Evolutionary conservation across 1,139 yeast genomes (phyloP), one percentile per base, ranked within the genome.

Genomic region (Nakaseomyces sp.): DNA sequence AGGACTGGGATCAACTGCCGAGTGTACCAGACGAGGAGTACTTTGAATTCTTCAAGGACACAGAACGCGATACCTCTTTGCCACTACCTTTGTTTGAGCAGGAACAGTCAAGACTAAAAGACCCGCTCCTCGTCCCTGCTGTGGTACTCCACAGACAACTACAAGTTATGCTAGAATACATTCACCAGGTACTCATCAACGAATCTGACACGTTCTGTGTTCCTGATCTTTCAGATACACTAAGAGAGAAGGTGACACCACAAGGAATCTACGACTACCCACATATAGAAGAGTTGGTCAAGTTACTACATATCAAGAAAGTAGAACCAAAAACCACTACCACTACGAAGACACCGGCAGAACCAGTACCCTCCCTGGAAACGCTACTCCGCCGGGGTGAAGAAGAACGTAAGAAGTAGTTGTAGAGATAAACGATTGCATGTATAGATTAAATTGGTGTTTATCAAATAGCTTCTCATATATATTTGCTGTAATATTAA

Each of bases 61-160:
- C 32, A 13, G 39, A 42, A 9, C 38, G 44, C 10, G 45, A 43
- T 5, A 49, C 58, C 3, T 39, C 50, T 5, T 31, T 56, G 8
- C 58, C 56, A 9, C 42, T 56, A 20, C 61, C 58, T 7, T n/a
- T 16, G 37, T 16, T 39, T n/a, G 39, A 45, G 7, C 16, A 17
- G 4, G 35, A 18, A 13, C 35, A 35, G 22, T 22, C 22, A 2
- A 32, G 41, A 15, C 46, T 33, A 24, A 33, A 37, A 10, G 60
- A 55, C 43, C 61, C 63, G 1, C 43, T 50, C 9, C 25, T 49
- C 5, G 40, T 56, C 12, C 59, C 59, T 2, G 56, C 62, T 4
- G 51, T 58, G 13, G 47, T 52, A 13, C 30, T 55, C 7, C 56
- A 56, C 32, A 47, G 58, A 35, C 58, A 52, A 40, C 53, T 53